Evolutionary conservation across 306 rosid genomes (phyloP).

Genomic region (Lathyrus aphaca): DNA sequence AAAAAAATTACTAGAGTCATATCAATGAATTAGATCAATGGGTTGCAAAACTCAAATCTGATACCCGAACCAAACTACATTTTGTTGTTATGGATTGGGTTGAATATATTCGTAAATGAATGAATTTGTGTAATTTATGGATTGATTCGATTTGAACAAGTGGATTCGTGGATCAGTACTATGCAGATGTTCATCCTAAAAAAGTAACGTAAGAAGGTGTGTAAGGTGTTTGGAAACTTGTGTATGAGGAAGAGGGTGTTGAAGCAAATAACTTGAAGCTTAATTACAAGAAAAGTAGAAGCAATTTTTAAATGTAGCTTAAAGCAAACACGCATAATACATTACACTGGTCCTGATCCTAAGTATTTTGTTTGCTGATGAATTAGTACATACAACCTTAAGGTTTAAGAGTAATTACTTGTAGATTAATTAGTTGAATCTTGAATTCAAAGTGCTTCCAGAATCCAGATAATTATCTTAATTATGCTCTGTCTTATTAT

Average conservation of each 20-base stretch:
- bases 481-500: constrained; percentile 14
- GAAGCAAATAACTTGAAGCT: constrained; percentile 22
- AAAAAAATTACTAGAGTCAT: too few species aligned
- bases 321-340: neutral
- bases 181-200: too few species aligned
- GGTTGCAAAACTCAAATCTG: too few species aligned
- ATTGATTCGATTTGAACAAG: too few species aligned
- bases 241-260: neutral
- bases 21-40: too few species aligned
- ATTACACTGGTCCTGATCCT: neutral
- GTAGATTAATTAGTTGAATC: constrained; percentile 1
- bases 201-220: neutral
- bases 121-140: too few species aligned
- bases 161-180: too few species aligned
- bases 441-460: constrained; percentile 31
- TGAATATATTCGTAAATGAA: too few species aligned
- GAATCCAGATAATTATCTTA: constrained; percentile 40
- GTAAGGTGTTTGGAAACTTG: constrained; percentile 7
- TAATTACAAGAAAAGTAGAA: constrained; percentile 21
- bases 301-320: constrained; percentile 17
- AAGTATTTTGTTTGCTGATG: constrained; percentile 7
- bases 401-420: neutral
- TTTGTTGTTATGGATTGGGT: too few species aligned
- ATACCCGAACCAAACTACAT: too few species aligned
- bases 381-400: neutral